phyloP scores from a whole-genome alignment of 2,329 filamentous ascomycete species.

The Pseudogymnoascus sp. region DNA sequence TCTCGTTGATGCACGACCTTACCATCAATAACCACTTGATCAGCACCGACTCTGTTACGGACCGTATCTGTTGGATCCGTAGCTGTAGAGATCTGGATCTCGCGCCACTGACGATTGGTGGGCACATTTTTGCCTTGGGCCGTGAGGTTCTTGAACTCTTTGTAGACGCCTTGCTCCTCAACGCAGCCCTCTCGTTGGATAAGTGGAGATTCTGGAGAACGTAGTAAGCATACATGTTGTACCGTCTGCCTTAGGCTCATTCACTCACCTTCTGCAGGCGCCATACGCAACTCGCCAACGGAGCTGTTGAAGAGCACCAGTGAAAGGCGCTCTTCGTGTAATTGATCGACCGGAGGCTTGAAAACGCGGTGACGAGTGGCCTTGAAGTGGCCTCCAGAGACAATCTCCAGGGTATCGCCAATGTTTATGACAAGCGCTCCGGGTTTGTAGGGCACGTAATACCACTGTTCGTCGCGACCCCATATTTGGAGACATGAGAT shows the following conservation, averaged over 20 bases:
- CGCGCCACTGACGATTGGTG: slow-evolving; percentile 39
- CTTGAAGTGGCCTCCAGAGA: slow-evolving; percentile 40
- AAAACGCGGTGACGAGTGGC: slow-evolving; percentile 37
- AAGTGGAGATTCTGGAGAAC: slow-evolving; percentile 28
- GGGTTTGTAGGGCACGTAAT: slow-evolving; percentile 36
- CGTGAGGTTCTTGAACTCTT: slow-evolving; percentile 37
- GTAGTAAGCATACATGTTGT: neutral
- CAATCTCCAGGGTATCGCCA: slow-evolving; percentile 37
- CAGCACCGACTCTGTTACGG: slow-evolving; percentile 34
- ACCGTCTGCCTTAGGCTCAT: neutral
- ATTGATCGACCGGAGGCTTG: slow-evolving; percentile 35
- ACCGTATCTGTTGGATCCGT: slow-evolving; percentile 36
- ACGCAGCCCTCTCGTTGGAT: slow-evolving; percentile 37
- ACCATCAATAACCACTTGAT: slow-evolving; percentile 37
- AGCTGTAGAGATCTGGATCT: slow-evolving; percentile 39
- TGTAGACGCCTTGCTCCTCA: slow-evolving; percentile 37
- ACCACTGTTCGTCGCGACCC: slow-evolving; percentile 37
- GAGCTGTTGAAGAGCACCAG: slow-evolving; percentile 40
- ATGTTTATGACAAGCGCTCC: slow-evolving; percentile 41
- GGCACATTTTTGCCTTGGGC: slow-evolving; percentile 34
- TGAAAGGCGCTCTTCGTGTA: slow-evolving; percentile 33
- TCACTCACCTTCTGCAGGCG: slow-evolving; percentile 29
- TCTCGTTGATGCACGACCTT: slow-evolving; percentile 40
- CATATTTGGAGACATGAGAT: slow-evolving; percentile 41
- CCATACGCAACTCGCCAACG: slow-evolving; percentile 36